These are phyloP conservation scores for Candida wancherniae DNA, from an alignment of 805 yeast genomes.

Conservation along the genomic window DNA sequence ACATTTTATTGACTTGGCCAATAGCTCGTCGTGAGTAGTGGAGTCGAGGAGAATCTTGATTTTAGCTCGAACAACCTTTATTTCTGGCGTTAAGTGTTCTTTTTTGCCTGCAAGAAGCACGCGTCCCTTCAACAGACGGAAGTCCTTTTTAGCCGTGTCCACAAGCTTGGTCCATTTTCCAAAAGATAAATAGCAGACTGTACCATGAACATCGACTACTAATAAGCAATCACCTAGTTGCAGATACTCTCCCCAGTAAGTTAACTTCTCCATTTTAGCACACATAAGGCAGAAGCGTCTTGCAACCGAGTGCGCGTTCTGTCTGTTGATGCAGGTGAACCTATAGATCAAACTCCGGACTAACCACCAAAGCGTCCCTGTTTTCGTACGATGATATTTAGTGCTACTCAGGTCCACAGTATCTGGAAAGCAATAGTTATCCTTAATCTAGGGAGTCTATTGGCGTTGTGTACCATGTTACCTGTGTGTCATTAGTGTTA, in stretches of 20 bases:
- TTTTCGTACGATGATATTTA: no score
- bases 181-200: conserved; percentile 11
- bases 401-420: no score
- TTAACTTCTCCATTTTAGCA: conserved; percentile 4
- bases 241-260: conserved; percentile 14
- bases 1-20: conserved; percentile 5
- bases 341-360: no score
- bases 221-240: conserved; percentile 10
- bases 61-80: not conserved
- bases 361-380: no score
- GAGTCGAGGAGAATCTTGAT: conserved; percentile 6
- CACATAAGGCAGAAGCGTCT: not conserved
- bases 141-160: conserved; percentile 11
- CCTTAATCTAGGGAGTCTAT: no score
- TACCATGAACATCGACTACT: conserved; percentile 11
- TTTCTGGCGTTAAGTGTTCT: not conserved
- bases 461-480: no score
- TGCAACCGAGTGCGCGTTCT: no score
- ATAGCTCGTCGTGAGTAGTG: conserved; percentile 4
- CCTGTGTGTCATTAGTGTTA: no score
- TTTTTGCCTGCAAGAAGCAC: conserved; percentile 9
- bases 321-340: no score
- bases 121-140: conserved; percentile 3
- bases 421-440: no score
- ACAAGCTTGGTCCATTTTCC: conserved; percentile 14